Base-by-base conservation (phyloP, 306 rosid genomes). In the Boehmeria nivea region DNA sequence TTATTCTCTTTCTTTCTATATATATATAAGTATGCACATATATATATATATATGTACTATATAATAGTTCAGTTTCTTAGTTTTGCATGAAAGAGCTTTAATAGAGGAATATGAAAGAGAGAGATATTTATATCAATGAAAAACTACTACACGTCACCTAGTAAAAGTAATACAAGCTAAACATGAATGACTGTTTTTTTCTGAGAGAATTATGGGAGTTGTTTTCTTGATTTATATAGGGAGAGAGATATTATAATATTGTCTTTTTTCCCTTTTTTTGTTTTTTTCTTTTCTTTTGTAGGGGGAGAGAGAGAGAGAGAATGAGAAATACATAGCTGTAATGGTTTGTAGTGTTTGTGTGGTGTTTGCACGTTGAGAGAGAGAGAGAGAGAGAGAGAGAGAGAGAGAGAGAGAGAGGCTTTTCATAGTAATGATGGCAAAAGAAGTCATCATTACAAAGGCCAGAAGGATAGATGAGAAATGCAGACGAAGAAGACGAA, bases 351-450 rank as follows among this genome's bases (percentile, higher is more conserved):
- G 69, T 66, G 11, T 45, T 16, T 27, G 39, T 51, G 22, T 66
- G 72, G 73, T 63, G 61, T 42, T 78, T 51, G 74, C 22, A 57
- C 40, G 39, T 26, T 39, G 68, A 31, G 60, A 37, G 65, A 49
- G 68, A n/a, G n/a, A n/a, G n/a, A n/a, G n/a, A n/a, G n/a, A n/a
- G n/a, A n/a, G n/a, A n/a, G n/a, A n/a, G n/a, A n/a, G n/a, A n/a
- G n/a, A n/a, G n/a, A n/a, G n/a, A 67, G 74, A 76, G 71, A 66
- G 69, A 56, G 60, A 69, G 60, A 49, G 73, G 67, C 66, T 77
- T 86, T 76, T 66, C 53, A 42, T 69, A 15, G 89, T 54, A 83
- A 89, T 85, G 93, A 85, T 85, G 88, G 70, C 81, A 66, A 44
- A 63, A 71, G 78, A 72, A 55, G 63, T 83, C 77, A 78, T 89